Percentiles rank a stretch among this genome's conserved stretches.
Conservation (phyloP, 257 asterid genomes). For the Thymus mandschuricus region DNA sequence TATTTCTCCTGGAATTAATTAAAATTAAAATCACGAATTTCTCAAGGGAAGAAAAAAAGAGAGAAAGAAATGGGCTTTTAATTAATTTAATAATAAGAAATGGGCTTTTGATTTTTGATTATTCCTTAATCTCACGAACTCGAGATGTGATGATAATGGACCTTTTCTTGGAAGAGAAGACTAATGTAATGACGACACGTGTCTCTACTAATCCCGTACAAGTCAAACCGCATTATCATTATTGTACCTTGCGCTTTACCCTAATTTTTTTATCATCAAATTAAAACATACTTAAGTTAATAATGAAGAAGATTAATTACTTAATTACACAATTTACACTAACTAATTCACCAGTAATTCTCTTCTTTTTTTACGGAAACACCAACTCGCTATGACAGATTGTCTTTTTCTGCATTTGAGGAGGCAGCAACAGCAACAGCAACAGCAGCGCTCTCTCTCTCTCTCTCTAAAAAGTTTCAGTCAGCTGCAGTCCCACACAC, state of each 20-base stretch:
- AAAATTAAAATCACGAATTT: neutral
- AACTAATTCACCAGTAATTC: too few relatives aligned
- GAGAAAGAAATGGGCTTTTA: too few relatives aligned
- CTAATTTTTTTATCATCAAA: neutral
- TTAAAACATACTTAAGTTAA: too few relatives aligned
- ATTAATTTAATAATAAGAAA: neutral
- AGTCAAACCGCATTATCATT: constrained; percentile 34
- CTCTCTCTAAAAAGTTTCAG: constrained; percentile 31
- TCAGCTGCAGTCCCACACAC: constrained; percentile 52
- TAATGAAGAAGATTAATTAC: too few relatives aligned
- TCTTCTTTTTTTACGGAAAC: too few relatives aligned
- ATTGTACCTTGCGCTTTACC: constrained; percentile 31
- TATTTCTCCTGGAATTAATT: neutral
- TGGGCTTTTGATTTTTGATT: constrained; percentile 22
- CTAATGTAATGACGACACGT: constrained; percentile 35
- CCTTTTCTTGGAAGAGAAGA: constrained; percentile 20
- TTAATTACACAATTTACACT: too few relatives aligned
- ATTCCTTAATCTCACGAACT: constrained; percentile 19
- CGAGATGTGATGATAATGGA: constrained; percentile 26
- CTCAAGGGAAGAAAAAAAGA: neutral
- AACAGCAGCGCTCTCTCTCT: neutral
- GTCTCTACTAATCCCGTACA: constrained; percentile 30
- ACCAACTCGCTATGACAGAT: constrained; percentile 27
- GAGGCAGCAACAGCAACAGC: constrained; percentile 27
- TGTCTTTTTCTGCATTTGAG: constrained; percentile 55